A percentile compares a stretch with the other conserved stretches of the same genome.
These are phyloP conservation scores for Hypoxylon rickii DNA, from an alignment of 495 filamentous ascomycete genomes.

Conservation along the genomic window DNA sequence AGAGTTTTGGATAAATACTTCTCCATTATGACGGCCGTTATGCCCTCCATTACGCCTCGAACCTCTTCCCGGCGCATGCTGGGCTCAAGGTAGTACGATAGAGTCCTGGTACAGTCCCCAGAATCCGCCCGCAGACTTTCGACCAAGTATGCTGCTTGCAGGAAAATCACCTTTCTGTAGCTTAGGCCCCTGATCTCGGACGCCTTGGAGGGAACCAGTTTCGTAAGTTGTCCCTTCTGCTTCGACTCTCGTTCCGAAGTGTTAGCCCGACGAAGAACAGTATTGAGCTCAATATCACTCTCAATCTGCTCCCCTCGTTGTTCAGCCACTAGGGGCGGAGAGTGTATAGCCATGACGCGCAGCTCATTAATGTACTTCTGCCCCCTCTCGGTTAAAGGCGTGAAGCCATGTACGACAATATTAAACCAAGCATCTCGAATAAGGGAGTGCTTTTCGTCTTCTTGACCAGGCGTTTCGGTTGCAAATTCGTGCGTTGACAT, in stretches of 20 bases:
- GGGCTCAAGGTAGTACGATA: constrained; percentile 90
- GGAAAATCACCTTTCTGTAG: constrained; percentile 87
- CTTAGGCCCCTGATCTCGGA: constrained; percentile 76
- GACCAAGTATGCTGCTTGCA: constrained; percentile 83
- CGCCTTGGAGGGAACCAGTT: constrained; percentile 73
- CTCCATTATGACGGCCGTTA: constrained; percentile 73
- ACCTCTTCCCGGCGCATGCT: constrained; percentile 78
- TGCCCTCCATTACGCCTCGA: constrained; percentile 82
- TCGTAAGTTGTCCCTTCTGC: constrained; percentile 76
- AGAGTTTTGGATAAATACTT: constrained; percentile 75
- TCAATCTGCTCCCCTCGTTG: constrained; percentile 84
- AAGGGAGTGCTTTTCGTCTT: constrained; percentile 68
- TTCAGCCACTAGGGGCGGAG: constrained; percentile 80
- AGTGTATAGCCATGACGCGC: constrained; percentile 79
- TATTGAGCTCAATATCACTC: constrained; percentile 94
- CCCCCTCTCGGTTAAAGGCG: constrained; percentile 67
- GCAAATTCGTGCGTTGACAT: constrained; percentile 61
- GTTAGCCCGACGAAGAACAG: constrained; percentile 81
- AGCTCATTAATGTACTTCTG: constrained; percentile 73
- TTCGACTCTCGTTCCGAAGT: constrained; percentile 73
- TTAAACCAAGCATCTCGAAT: constrained; percentile 97
- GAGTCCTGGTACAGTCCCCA: constrained; percentile 84
- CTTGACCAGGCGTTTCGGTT: constrained; percentile 45
- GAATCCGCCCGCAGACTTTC: constrained; percentile 80
- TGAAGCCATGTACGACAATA: constrained; percentile 89